phyloP scores from a whole-genome alignment of 352 stramenopile species.

The Phytopythium cucurbitacearum region DNA sequence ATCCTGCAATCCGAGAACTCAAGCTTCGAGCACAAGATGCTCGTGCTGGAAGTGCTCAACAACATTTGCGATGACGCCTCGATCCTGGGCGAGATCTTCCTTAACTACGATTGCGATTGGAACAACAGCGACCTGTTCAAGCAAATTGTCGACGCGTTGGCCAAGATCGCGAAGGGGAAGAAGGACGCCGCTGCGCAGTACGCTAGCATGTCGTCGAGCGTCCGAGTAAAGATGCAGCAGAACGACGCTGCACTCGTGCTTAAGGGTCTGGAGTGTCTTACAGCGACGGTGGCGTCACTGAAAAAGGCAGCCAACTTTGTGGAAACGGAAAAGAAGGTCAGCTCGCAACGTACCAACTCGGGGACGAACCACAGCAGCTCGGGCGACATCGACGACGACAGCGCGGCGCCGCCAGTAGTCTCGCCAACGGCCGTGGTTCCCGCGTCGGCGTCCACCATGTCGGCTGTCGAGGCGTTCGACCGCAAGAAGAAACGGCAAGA shows the following conservation, averaged over 20 bases:
- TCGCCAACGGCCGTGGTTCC: conserved; percentile 9
- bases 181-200: conserved; percentile 53
- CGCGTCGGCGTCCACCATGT: conserved; percentile 45
- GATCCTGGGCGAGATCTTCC: conserved; percentile 97
- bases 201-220: conserved; percentile 53
- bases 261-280: conserved; percentile 91
- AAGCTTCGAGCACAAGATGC: conserved; percentile 96
- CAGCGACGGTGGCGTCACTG: conserved; percentile 90
- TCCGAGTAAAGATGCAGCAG: conserved; percentile 61
- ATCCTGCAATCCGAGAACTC: conserved; percentile 97
- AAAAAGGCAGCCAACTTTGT: conserved; percentile 88
- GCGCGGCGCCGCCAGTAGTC: conserved; percentile 14
- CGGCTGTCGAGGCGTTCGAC: conserved; percentile 94
- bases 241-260: conserved; percentile 73
- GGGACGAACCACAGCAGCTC: conserved; percentile 20
- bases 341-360: conserved; percentile 12
- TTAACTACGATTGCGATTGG: conserved; percentile 99
- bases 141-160: conserved; percentile 95
- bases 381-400: conserved; percentile 47
- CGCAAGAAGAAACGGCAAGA: conserved; percentile 95
- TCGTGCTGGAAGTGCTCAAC: conserved; percentile 97
- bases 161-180: conserved; percentile 92
- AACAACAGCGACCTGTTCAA: conserved; percentile 97
- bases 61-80: conserved; percentile 93
- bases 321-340: conserved; percentile 48